Base-by-base conservation (phyloP, 768 basidiomycete species). In the Leccinum pellstonianum region DNA sequence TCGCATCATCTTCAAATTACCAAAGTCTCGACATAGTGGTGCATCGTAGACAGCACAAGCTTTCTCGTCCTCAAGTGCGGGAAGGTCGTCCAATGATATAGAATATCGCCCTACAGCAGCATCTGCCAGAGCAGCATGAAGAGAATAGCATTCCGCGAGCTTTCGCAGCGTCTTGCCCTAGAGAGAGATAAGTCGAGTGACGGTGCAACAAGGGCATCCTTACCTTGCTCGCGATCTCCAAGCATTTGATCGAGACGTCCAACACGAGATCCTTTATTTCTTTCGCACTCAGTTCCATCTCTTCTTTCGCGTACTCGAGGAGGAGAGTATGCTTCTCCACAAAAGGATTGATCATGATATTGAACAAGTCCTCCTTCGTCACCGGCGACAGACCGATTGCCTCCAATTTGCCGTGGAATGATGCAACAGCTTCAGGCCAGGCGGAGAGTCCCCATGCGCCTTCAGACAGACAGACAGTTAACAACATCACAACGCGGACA, bases 401-500 rank as follows among this genome's bases (percentile, higher is more conserved):
- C 55, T 88, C 84, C 52, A 91, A 75, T 63, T 83, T 84, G 46
- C 75, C 70, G 54, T 78, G 78, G 56, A 83, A 73, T 1, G 76
- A 69, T n/a, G 62, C 12, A 46, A 73, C 12, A 19, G 62, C 66
- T 52, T 66, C 65, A 49, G 67, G 61, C 12, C 73, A 62, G 19
- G 69, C 70, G 56, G 73, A 73, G 43, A 72, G 71, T 21, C 58
- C 54, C 62, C 66, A 54, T 38, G 63, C 52, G 63, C 59, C 60
- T 58, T 72, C 72, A 50, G 73, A 68, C 35, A 85, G 76, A 72
- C 87, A 90, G 19, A 87, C 77, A 15, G 84, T 82, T 57, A 91
- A 78, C n/a, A 93, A 79, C 74, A 95, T 84, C 56, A 88, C 88
- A 21, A 86, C 79, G 46, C 89, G 86, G 62, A 85, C 86, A 51